Evolutionary conservation across 169 alveolate genomes (phyloP), one percentile per base, ranked within the genome.

Genomic region (Eimeria sp.): DNA sequence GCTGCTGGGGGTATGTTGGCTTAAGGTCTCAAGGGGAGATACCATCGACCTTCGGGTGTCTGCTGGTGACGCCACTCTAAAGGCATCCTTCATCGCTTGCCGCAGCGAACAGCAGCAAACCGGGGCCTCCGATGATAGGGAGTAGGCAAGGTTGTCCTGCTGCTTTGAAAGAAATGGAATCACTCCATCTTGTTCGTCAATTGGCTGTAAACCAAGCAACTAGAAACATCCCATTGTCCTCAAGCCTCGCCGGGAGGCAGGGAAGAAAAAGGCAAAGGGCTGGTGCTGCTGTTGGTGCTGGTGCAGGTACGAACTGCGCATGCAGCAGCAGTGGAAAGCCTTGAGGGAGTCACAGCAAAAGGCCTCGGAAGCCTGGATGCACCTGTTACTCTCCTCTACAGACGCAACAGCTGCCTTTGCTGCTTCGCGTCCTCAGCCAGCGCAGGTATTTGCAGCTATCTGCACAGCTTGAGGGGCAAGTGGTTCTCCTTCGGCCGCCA

Each of bases 301-400:
- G 47, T 82, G 90, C 70, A 82, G 90, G 49, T 82, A 49, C 34
- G 90, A 51, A 13, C 30, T 47, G 14, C 65, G 72, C 49, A 47
- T 82, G 90, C 90, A 82, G 25, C 47, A 25, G 49, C 45, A 47
- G 73, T 82, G 90, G 90, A 82, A 51, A 51, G 30, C 73, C 5
- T 47, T 82, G 2, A 70, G 90, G 14, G 72, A 47, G 73, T 45
- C 90, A 47, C 90, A 82, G 47, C 25, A 34, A 27, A 25, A 51
- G 65, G 90, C 90, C 10, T 82, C 90, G 3, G 90, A 82, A 40
- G 72, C 90, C 43, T 82, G 90, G 90, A 34, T 82, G 65, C 90
- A 47, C 18, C 0, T 82, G 47, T 73, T 82, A 10, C 1, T 58
- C 73, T 58, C 72, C 6, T 5, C 72, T 25, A 25, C 51, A n/a